phyloP scores from a whole-genome alignment of 192 early-diverging fungal species.

The Linnemannia zychae region DNA sequence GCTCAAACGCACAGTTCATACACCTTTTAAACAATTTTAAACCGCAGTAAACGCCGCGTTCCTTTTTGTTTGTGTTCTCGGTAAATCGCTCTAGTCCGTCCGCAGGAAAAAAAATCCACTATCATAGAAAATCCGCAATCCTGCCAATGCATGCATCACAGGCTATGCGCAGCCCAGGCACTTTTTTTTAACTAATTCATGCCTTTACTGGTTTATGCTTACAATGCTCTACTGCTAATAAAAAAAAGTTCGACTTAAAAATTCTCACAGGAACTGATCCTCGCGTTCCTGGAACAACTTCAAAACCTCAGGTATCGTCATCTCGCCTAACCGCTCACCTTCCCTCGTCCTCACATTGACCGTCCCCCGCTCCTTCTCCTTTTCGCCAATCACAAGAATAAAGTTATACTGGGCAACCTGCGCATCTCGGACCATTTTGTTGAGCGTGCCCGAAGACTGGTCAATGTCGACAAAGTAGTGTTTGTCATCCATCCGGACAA shows the following conservation, averaged over 20 bases:
- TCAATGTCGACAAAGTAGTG: slow-evolving; percentile 89
- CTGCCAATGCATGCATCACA: neutral
- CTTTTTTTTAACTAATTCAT: neutral
- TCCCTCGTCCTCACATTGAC: slow-evolving; percentile 81
- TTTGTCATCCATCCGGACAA: slow-evolving; percentile 64
- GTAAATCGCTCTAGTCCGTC: neutral
- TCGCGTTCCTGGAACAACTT: slow-evolving; percentile 69
- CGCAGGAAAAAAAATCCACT: neutral
- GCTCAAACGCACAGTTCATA: too few species aligned
- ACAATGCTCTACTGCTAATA: neutral
- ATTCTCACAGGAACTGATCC: slow-evolving; percentile 40
- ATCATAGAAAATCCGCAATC: neutral
- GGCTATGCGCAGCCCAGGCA: neutral
- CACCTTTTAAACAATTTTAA: neutral
- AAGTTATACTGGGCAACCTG: slow-evolving; percentile 90
- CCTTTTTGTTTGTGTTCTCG: neutral
- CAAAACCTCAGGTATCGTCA: slow-evolving; percentile 69
- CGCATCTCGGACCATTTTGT: slow-evolving; percentile 84
- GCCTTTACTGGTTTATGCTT: neutral
- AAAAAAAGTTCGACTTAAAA: neutral
- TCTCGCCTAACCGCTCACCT: slow-evolving; percentile 72
- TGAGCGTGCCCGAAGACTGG: slow-evolving; percentile 72
- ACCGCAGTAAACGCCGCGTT: neutral
- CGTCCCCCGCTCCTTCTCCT: slow-evolving; percentile 75
- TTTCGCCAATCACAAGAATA: slow-evolving; percentile 88